phyloP scores from a whole-genome alignment of 305 asterid species.

The Ilex paraguariensis region DNA sequence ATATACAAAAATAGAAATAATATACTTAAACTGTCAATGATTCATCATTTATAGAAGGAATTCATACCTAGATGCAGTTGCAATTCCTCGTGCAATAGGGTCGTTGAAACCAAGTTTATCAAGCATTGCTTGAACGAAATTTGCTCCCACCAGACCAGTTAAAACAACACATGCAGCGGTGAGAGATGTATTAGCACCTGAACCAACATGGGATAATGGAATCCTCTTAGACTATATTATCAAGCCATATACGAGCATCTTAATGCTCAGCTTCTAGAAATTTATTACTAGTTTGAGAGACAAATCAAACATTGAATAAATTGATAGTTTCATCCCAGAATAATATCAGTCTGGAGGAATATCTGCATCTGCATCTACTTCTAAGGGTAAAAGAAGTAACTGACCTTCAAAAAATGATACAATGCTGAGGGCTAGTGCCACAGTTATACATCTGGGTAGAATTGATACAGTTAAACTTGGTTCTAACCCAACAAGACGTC shows the following conservation, averaged over 20 bases:
- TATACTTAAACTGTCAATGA: neutral
- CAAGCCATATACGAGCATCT: neutral
- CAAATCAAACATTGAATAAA: no score
- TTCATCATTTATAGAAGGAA: neutral
- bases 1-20: no score
- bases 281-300: neutral
- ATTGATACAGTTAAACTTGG: slow-evolving; percentile 66
- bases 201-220: slow-evolving; percentile 6
- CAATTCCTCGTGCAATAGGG: slow-evolving; percentile 97
- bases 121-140: slow-evolving; percentile 78
- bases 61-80: slow-evolving; percentile 93
- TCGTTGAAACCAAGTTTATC: slow-evolving; percentile 82
- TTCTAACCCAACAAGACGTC: slow-evolving; percentile 79
- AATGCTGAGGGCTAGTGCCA: slow-evolving; percentile 96
- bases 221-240: neutral
- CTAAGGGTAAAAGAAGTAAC: slow-evolving; percentile 7
- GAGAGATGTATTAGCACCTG: slow-evolving; percentile 94
- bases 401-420: slow-evolving; percentile 89
- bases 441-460: slow-evolving; percentile 96
- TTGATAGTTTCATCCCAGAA: no score
- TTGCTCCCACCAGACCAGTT: slow-evolving; percentile 93
- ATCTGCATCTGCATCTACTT: no score
- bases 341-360: no score
- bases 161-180: slow-evolving; percentile 97
- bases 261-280: neutral